These are phyloP conservation scores for Lactarius deliciosus DNA, from an alignment of 768 basidiomycete species.

Conservation along the genomic window DNA sequence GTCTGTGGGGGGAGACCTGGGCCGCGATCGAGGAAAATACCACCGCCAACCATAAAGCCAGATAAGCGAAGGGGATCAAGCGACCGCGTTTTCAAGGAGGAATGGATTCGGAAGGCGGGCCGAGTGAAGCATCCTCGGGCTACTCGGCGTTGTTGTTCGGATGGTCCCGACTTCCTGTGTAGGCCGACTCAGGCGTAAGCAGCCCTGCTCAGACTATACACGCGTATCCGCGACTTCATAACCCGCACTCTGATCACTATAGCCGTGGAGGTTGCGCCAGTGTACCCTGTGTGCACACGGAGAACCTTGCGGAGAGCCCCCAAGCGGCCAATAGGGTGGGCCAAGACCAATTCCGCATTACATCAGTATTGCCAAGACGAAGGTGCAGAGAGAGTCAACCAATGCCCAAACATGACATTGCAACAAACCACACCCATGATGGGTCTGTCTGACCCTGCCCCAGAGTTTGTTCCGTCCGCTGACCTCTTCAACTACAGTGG, in stretches of 20 bases:
- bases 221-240: not conserved
- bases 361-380: conserved; percentile 2
- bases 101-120: too few species aligned
- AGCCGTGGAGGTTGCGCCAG: not conserved
- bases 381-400: not conserved
- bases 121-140: too few species aligned
- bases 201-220: not conserved
- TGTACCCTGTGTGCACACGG: not conserved
- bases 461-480: not conserved
- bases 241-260: not conserved
- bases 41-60: too few species aligned
- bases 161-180: not conserved
- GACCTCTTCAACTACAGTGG: conserved; percentile 26
- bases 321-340: not conserved
- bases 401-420: not conserved
- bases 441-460: conserved; percentile 11
- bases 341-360: not conserved
- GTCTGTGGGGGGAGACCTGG: too few species aligned
- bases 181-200: not conserved
- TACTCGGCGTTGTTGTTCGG: not conserved
- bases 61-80: too few species aligned
- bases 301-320: not conserved
- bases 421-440: not conserved
- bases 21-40: too few species aligned
- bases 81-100: too few species aligned